A percentile compares a stretch with the other conserved stretches of the same genome.
Evolutionary conservation across 148 eudicot species (phyloP).

Genomic region (Gaultheria prostrata): DNA sequence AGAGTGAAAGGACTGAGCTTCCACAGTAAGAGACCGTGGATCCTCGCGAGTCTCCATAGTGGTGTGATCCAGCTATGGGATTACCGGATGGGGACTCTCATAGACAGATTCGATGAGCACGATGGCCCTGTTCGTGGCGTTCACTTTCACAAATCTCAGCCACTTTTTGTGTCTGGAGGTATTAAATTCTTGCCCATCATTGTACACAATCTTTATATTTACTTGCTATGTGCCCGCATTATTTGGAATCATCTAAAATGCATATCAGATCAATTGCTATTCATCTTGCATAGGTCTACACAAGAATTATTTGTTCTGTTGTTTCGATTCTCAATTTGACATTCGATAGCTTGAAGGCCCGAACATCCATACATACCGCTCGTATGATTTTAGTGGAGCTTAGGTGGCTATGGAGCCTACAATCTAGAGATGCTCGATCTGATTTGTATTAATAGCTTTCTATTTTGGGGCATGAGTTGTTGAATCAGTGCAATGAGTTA

Average conservation of each 20-base stretch:
- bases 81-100: conserved; percentile 75
- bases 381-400: background rate
- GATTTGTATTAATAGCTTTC: background rate
- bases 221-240: background rate
- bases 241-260: background rate
- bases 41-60: conserved; percentile 74
- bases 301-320: background rate
- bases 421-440: background rate
- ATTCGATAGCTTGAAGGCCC: background rate
- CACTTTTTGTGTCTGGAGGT: conserved; percentile 87
- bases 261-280: background rate
- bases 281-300: background rate
- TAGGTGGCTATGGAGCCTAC: background rate
- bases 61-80: conserved; percentile 89
- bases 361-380: background rate
- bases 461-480: background rate
- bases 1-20: conserved; percentile 81
- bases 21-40: conserved; percentile 75
- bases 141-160: conserved; percentile 65
- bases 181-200: background rate
- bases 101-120: conserved; percentile 72
- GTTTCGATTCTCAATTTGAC: background rate
- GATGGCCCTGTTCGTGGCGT: conserved; percentile 84
- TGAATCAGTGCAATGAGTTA: background rate
- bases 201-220: background rate